These are phyloP conservation scores for Paramecium sonneborni DNA, from an alignment of 73 alveolate species.

Conservation along the genomic window DNA sequence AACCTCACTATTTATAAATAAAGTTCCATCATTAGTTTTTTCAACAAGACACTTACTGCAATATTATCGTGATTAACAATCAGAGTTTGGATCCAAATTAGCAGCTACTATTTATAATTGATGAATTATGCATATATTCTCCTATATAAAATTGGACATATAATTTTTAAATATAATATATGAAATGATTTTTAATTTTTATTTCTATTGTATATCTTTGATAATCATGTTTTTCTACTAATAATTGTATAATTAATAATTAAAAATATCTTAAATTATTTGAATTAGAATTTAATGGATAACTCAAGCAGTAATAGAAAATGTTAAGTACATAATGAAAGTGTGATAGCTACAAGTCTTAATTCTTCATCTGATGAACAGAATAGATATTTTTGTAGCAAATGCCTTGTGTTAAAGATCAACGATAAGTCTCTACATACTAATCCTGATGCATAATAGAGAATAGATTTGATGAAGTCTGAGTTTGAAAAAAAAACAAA, in stretches of 20 bases:
- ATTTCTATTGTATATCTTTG: too few relatives aligned
- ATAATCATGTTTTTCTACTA: too few relatives aligned
- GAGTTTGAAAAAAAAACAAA: not conserved
- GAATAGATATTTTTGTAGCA: not conserved
- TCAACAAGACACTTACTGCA: not conserved
- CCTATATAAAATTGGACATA: not conserved
- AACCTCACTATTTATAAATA: not conserved
- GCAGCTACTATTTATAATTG: not conserved
- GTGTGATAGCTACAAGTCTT: not conserved
- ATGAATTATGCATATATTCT: not conserved
- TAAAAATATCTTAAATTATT: too few relatives aligned
- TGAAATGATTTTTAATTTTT: too few relatives aligned
- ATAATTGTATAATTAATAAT: too few relatives aligned
- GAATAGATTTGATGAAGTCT: not conserved
- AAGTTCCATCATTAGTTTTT: not conserved
- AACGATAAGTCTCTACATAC: not conserved
- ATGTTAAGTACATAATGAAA: not conserved
- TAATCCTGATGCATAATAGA: not conserved
- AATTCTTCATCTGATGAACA: not conserved
- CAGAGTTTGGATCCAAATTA: not conserved
- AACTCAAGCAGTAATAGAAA: not conserved
- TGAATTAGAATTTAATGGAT: not conserved
- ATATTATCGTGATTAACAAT: not conserved
- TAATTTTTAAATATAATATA: too few relatives aligned
- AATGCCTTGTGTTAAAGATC: not conserved